Base-by-base conservation (phyloP, 768 basidiomycete genomes). In the Leccinum variicolor region DNA sequence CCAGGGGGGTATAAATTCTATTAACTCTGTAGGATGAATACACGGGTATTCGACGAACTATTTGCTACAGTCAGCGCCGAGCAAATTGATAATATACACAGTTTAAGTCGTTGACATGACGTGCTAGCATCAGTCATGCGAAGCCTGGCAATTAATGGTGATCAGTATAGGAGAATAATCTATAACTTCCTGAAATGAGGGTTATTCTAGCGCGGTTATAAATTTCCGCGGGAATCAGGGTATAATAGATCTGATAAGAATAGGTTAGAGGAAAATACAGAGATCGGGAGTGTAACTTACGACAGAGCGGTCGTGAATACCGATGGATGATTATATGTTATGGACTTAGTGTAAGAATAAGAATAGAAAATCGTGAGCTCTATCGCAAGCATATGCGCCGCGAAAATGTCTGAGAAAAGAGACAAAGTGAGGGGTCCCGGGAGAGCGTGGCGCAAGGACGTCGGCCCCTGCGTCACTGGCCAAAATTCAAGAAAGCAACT, bases 61-160 rank as follows among this genome's bases (percentile, higher is more conserved):
- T 55, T 55, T 14, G 57, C 64, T 70, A 70, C 66, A 70, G 31
- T 62, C 34, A 46, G 33, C 6, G 10, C n/a, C 6, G 14, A 50
- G 11, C 19, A 31, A 45, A 10, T 21, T 17, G 34, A 57, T 53
- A 53, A 56, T 9, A 19, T 56, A 52, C n/a, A 52, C 48, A 34
- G 41, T 51, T n/a, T 1, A 17, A 17, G 47, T 9, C 29, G 4
- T 13, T 7, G 45, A 52, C 31, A 11, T 31, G 31, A 31, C 31
- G 31, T 31, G 7, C 14, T 3, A 43, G n/a, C 13, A 55, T 48
- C 28, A 33, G 52, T 45, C 57, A 50, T 56, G 57, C 5, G 36
- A 46, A 56, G 25, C 41, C 39, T 43, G n/a, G 15, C 5, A 14
- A n/a, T 15, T 11, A 26, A 33, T 39, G 21, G 21, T 6, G 7